phyloP scores from a whole-genome alignment of 306 rosid genomes.

The Geum urbanum region DNA sequence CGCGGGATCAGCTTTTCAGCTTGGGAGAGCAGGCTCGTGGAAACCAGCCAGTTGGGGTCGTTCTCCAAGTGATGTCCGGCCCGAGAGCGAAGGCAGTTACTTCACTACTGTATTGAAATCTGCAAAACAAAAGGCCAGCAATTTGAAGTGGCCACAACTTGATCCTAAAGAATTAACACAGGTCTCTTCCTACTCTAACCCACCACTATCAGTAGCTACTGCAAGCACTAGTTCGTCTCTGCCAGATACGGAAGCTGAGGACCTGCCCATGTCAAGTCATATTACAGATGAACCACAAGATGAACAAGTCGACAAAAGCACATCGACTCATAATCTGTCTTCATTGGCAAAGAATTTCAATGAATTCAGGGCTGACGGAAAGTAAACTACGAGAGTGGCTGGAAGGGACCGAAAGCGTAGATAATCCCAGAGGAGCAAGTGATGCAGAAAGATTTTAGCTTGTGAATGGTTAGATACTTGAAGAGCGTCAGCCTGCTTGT shows the following conservation, averaged over 20 bases:
- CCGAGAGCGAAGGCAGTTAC: constrained; percentile 41
- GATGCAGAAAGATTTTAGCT: constrained; percentile 36
- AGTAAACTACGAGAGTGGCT: constrained; percentile 78
- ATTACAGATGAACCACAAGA: constrained; percentile 44
- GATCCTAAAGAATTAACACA: constrained; percentile 34
- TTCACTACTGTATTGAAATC: constrained; percentile 58
- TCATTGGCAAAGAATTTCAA: constrained; percentile 46
- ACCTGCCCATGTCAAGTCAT: constrained; percentile 51
- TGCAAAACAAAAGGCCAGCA: constrained; percentile 65
- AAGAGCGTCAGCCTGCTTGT: constrained; percentile 15
- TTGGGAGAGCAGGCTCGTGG: constrained; percentile 48
- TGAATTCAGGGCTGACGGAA: constrained; percentile 76
- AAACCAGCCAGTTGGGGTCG: constrained; percentile 37
- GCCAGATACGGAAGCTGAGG: constrained; percentile 51
- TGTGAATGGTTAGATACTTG: constrained; percentile 3
- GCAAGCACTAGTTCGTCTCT: constrained; percentile 42
- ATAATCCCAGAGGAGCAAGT: constrained; percentile 22
- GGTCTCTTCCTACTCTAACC: constrained; percentile 21
- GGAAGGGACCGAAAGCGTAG: constrained; percentile 40
- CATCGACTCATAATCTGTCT: constrained; percentile 25
- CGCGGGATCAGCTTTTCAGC: constrained; percentile 34
- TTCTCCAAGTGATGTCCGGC: constrained; percentile 23
- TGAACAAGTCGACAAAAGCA: constrained; percentile 30
- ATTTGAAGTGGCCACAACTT: constrained; percentile 58
- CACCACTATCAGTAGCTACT: constrained; percentile 31